Percentiles rank a stretch among this genome's conserved stretches.
Conservation (phyloP, 2,329 filamentous ascomycete species). For the Venturia pyrina region DNA sequence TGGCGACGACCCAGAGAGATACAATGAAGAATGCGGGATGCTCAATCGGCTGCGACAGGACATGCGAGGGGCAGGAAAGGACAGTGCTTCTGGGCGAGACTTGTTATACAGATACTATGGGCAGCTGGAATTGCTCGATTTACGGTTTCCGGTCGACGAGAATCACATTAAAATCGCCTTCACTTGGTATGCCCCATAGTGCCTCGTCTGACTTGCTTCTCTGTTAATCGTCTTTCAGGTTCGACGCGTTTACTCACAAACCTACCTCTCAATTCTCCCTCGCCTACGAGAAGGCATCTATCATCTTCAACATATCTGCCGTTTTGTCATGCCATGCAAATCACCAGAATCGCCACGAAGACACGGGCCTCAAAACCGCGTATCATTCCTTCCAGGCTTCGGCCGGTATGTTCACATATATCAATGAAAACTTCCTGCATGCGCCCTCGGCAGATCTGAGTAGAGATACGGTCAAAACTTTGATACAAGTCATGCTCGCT, state of each 20-base stretch:
- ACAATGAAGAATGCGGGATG: constrained; percentile 88
- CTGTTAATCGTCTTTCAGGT: constrained; percentile 46
- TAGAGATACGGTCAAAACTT: constrained; percentile 85
- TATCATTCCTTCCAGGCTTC: constrained; percentile 98
- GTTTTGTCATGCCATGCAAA: constrained; percentile 94
- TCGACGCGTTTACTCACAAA: constrained; percentile 98
- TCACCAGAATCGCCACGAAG: constrained; percentile 82
- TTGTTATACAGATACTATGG: constrained; percentile 96
- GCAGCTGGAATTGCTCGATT: constrained; percentile 85
- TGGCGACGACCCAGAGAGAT: constrained; percentile 92
- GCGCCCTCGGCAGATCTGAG: constrained; percentile 94
- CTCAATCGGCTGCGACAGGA: constrained; percentile 94
- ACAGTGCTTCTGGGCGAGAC: constrained; percentile 87
- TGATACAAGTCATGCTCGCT: constrained; percentile 87
- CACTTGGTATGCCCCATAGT: constrained; percentile 60
- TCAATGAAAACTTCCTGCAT: constrained; percentile 98
- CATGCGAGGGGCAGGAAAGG: constrained; percentile 93
- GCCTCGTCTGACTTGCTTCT: not conserved
- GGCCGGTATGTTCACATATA: constrained; percentile 99
- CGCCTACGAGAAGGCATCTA: constrained; percentile 95
- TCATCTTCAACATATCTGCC: constrained; percentile 98
- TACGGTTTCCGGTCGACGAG: constrained; percentile 94
- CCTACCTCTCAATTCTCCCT: constrained; percentile 94
- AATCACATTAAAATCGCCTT: constrained; percentile 99
- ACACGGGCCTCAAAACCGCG: constrained; percentile 85